Base-by-base conservation (phyloP, 164 flowering plant genomes). In the Vitis vinifera region DNA sequence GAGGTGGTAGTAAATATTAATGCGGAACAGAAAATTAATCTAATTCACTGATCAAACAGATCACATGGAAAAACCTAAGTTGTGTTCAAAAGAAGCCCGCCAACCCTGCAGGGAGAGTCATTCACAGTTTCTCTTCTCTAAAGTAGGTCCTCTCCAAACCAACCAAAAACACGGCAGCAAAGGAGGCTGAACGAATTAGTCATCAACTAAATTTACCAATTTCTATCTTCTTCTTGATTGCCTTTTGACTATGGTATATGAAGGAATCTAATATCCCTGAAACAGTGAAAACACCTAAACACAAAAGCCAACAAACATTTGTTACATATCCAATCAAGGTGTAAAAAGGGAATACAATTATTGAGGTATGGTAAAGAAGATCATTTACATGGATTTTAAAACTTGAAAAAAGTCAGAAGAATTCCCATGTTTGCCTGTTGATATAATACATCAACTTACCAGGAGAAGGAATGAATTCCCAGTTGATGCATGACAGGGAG, bases 221-320 rank as follows among this genome's bases (percentile, higher is more conserved):
- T 80, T 91, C 97, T 84, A 88, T 85, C 81, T 91, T 91, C 88
- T 89, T 88, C 83, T 82, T 88, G 61, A 91, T 89, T 23, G 92
- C 94, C 79, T 68, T 90, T 71, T 86, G 94, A 66, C 97, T 93
- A 76, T 92, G 97, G 69, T 92, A 92, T 75, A 92, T 71, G 70
- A 92, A 92, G 7, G 97, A 83, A 76, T 92, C 94, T 11, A 92
- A 8, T 68, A 92, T 92, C 16, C 97, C 97, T 4, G 94, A 87
- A 56, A 92, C 91, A 3, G 94, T 88, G 80, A 90, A 92, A 55
- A 84, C 74, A 64, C 97, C 97, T 92, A 84, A 47, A 65, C 1
- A 65, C 29, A 62, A 67, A 7, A 62, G 62, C 4, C 57, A 37
- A 68, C 11, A 31, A 6, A 44, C 47, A 55, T 55, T 47, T 44